Conservation (phyloP, 2,329 filamentous ascomycete genomes). For the Thielaviopsis punctulata region DNA sequence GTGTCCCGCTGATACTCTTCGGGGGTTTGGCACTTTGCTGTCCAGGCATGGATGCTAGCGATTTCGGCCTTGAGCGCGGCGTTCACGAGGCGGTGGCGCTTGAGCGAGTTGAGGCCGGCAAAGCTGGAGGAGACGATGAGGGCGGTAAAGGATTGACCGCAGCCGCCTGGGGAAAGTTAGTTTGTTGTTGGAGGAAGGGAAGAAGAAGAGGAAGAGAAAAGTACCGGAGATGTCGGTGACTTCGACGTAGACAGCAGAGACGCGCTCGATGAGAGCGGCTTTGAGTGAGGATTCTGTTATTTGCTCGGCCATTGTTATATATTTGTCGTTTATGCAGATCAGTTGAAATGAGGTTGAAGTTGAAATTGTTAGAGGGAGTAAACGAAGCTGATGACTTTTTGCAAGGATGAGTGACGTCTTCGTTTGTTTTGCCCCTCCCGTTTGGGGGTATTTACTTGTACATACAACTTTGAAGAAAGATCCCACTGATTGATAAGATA, state of each 20-base stretch:
- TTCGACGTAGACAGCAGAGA: conserved; percentile 64
- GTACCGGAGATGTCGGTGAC: conserved; percentile 86
- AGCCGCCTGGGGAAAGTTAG: conserved; percentile 30
- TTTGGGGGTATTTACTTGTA: neutral
- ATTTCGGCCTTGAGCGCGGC: conserved; percentile 71
- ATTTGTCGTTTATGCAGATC: neutral
- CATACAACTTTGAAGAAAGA: neutral
- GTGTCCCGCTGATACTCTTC: conserved; percentile 66
- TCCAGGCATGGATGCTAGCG: conserved; percentile 85
- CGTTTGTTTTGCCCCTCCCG: neutral
- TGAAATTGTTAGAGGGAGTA: neutral
- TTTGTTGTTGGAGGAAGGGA: conserved; percentile 1
- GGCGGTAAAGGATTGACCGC: conserved; percentile 42
- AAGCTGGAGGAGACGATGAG: conserved; percentile 50
- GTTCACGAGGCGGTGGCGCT: conserved; percentile 77
- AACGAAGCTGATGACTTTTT: neutral
- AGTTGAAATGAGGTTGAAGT: neutral
- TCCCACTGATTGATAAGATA: conserved; percentile 13
- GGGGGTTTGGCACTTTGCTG: conserved; percentile 79
- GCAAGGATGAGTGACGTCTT: neutral
- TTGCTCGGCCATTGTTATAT: conserved; percentile 6
- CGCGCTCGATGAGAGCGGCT: conserved; percentile 47
- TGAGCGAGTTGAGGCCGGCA: conserved; percentile 56
- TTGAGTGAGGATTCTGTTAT: conserved; percentile 52
- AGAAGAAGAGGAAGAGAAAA: conserved; percentile 12